Conservation (phyloP, 805 yeast species). For the Yarrowia sp. region DNA sequence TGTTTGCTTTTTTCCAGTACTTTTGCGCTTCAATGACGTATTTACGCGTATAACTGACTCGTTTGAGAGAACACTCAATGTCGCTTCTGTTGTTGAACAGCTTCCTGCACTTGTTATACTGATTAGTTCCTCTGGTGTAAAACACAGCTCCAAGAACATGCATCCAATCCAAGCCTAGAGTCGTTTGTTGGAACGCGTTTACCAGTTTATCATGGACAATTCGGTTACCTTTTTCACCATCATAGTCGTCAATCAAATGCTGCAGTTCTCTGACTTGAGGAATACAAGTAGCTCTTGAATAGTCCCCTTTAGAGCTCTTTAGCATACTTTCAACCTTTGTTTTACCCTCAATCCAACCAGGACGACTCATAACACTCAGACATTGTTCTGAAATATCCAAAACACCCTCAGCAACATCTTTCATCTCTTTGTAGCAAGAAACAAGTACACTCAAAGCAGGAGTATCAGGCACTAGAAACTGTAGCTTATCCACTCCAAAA, state of each 20-base stretch:
- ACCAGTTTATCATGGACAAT: neutral
- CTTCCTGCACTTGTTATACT: constrained; percentile 1
- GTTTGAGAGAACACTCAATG: neutral
- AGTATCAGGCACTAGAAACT: neutral
- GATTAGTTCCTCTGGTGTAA: neutral
- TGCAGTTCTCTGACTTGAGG: neutral
- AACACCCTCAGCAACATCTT: neutral
- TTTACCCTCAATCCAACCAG: neutral
- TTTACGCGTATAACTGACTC: neutral
- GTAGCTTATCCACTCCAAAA: neutral
- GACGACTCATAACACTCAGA: neutral
- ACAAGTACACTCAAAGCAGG: neutral
- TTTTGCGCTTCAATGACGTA: neutral
- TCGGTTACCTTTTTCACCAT: neutral
- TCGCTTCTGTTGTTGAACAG: constrained; percentile 7
- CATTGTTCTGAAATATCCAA: neutral
- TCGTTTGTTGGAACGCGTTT: neutral
- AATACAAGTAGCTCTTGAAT: neutral
- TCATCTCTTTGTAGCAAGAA: neutral
- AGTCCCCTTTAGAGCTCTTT: neutral
- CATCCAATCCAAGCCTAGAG: constrained; percentile 15
- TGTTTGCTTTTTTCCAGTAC: neutral
- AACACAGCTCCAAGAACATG: neutral
- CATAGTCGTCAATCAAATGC: neutral
- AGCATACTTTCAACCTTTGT: neutral